Percentiles rank a stretch among this genome's conserved stretches.
Conservation (phyloP, 2,329 filamentous ascomycete species). For the Claviceps digitariae region DNA sequence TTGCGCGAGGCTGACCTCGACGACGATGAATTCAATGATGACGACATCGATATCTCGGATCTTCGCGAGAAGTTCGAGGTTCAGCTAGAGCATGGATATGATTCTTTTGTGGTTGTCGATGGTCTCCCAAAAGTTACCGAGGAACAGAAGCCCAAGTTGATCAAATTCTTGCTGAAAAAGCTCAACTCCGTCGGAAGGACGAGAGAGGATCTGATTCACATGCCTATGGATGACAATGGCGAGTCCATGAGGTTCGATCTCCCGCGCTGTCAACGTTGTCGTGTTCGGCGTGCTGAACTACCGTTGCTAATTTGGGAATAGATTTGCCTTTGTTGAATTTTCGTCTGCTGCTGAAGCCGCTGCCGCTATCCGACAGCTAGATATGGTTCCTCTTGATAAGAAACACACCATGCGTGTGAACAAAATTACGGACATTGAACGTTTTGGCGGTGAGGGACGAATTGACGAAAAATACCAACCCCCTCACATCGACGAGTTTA, state of each 20-base stretch:
- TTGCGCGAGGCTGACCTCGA: slow-evolving; percentile 82
- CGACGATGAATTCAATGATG: slow-evolving; percentile 75
- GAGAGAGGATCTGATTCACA: slow-evolving; percentile 76
- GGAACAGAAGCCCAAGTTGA: slow-evolving; percentile 82
- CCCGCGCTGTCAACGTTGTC: not conserved
- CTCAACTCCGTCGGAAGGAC: slow-evolving; percentile 74
- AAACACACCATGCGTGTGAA: slow-evolving; percentile 92
- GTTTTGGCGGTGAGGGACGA: slow-evolving; percentile 85
- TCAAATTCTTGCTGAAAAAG: slow-evolving; percentile 94
- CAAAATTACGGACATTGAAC: slow-evolving; percentile 96
- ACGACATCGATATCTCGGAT: slow-evolving; percentile 91
- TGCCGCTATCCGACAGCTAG: slow-evolving; percentile 76
- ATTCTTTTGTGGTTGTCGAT: slow-evolving; percentile 93
- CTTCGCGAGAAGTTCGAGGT: slow-evolving; percentile 91
- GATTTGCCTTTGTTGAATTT: slow-evolving; percentile 96
- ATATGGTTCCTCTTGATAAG: slow-evolving; percentile 84
- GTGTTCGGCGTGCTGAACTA: not conserved
- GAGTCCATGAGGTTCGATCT: slow-evolving; percentile 66
- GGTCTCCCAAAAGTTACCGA: slow-evolving; percentile 81
- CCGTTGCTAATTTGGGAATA: slow-evolving; percentile 20
- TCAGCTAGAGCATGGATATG: slow-evolving; percentile 86
- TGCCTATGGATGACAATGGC: slow-evolving; percentile 82
- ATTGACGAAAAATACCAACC: slow-evolving; percentile 82
- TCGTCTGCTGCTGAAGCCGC: slow-evolving; percentile 79
- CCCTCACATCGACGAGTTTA: slow-evolving; percentile 71